A percentile compares a stretch with the other conserved stretches of the same genome.
These are phyloP conservation scores for Lactarius sp. DNA, from an alignment of 768 basidiomycete species.

Conservation along the genomic window DNA sequence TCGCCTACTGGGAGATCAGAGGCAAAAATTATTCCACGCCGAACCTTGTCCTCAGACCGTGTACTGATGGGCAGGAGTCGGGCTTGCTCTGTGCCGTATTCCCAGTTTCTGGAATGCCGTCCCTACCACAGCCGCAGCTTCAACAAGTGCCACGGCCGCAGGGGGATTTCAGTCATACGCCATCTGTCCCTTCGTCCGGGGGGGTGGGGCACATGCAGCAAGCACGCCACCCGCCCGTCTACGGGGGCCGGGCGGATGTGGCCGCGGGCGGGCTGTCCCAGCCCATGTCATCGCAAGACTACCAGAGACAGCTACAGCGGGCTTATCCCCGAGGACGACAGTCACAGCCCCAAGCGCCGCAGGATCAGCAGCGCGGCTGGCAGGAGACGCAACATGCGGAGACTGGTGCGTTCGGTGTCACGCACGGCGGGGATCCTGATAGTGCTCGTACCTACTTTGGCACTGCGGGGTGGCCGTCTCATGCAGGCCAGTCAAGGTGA, in stretches of 20 bases:
- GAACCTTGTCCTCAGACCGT: conserved; percentile 8
- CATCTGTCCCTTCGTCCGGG: background rate
- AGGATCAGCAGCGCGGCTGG: background rate
- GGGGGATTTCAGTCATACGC: background rate
- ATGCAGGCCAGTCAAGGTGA: background rate
- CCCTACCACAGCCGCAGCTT: background rate
- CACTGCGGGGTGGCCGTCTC: background rate
- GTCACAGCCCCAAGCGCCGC: background rate
- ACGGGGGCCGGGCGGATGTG: background rate
- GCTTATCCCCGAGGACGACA: background rate
- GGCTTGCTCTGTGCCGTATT: conserved; percentile 4
- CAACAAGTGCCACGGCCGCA: background rate
- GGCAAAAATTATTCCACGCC: background rate
- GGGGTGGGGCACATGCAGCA: background rate
- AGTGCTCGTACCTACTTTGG: too few species aligned
- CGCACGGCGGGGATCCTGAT: background rate
- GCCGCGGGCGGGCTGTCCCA: background rate
- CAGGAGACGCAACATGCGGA: background rate
- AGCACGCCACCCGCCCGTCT: background rate
- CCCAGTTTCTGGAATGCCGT: background rate
- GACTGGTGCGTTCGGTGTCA: background rate
- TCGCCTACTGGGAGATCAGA: background rate
- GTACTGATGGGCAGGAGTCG: background rate
- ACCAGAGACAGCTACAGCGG: background rate
- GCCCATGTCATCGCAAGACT: too few species aligned